phyloP scores from a whole-genome alignment of 2,329 filamentous ascomycete genomes.

The Cladophialophora yegresii region DNA sequence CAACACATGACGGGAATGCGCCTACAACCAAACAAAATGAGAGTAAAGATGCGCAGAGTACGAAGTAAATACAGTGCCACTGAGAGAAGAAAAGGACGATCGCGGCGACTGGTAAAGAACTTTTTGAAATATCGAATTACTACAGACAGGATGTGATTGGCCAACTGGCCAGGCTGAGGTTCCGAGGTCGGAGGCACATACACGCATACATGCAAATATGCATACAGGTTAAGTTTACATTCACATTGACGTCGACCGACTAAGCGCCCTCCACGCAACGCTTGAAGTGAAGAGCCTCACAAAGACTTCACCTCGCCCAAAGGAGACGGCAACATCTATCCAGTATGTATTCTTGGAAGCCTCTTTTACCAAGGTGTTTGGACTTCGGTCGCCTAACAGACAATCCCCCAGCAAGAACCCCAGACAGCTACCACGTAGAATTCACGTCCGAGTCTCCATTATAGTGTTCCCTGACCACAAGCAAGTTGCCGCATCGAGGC shows the following conservation, averaged over 20 bases:
- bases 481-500: neutral
- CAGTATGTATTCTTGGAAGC: neutral
- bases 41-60: neutral
- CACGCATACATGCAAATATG: too few relatives aligned
- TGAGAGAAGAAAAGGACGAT: neutral
- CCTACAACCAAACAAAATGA: neutral
- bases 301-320: neutral
- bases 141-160: neutral
- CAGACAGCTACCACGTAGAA: neutral
- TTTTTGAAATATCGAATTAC: neutral
- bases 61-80: neutral
- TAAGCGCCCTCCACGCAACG: too few relatives aligned
- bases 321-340: neutral
- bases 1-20: neutral
- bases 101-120: too few relatives aligned
- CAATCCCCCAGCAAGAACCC: neutral
- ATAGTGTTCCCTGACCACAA: neutral
- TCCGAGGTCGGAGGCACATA: neutral
- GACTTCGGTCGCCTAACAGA: neutral
- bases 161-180: neutral
- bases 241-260: too few relatives aligned
- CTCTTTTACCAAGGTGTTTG: neutral
- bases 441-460: neutral
- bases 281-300: neutral
- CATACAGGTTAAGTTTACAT: too few relatives aligned